A percentile compares a stretch with the other conserved stretches of the same genome.
These are phyloP conservation scores for Botrytis paeoniae DNA, from an alignment of 2,329 filamentous ascomycete species.

Conservation along the genomic window DNA sequence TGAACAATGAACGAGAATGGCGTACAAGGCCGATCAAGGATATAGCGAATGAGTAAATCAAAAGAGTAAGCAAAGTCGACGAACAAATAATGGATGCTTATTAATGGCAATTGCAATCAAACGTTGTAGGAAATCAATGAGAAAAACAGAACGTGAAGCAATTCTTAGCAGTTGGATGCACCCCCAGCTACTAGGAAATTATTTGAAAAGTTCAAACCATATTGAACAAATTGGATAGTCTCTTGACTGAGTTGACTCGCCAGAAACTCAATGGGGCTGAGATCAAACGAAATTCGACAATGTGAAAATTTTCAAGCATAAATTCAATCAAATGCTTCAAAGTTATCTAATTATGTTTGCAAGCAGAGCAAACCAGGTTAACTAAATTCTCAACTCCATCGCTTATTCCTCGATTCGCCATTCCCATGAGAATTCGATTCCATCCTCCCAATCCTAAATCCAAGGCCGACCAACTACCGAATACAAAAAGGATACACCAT, in stretches of 20 bases:
- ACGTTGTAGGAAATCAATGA: background rate
- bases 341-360: conserved; percentile 3
- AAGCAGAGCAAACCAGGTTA: background rate
- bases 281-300: background rate
- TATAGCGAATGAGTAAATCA: background rate
- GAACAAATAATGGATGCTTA: background rate
- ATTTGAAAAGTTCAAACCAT: background rate
- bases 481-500: conserved; percentile 12
- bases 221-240: background rate
- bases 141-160: background rate
- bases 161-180: background rate
- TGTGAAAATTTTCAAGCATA: background rate
- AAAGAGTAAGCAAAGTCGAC: background rate
- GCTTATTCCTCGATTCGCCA: conserved; percentile 9
- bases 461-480: conserved; percentile 13
- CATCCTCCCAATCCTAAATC: conserved; percentile 10
- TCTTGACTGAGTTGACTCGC: background rate
- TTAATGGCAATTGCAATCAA: background rate
- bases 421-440: conserved; percentile 5
- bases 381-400: conserved; percentile 10
- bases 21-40: background rate
- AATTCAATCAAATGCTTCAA: background rate
- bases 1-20: background rate
- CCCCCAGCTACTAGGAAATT: background rate
- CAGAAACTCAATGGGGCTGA: background rate